Conservation (phyloP, 176 grass and related monocot genomes). For the Panicum miliaceum region DNA sequence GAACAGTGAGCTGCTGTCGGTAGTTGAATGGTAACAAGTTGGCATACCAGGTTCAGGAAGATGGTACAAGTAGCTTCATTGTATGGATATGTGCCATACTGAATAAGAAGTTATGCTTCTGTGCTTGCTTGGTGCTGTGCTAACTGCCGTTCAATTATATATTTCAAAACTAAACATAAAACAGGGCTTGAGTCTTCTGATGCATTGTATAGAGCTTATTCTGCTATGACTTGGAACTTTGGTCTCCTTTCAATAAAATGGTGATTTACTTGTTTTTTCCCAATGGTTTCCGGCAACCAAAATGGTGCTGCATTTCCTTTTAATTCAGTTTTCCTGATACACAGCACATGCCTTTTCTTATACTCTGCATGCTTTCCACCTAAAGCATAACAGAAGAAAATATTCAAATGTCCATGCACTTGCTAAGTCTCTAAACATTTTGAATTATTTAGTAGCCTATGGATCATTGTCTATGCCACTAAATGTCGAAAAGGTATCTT, state of each 20-base stretch:
- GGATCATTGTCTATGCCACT: conserved; percentile 16
- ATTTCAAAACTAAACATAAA: neutral
- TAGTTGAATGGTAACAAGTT: neutral
- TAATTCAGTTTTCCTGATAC: neutral
- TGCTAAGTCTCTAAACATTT: neutral
- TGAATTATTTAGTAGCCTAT: conserved; percentile 20
- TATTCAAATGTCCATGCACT: neutral
- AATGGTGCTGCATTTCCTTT: neutral
- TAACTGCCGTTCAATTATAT: neutral
- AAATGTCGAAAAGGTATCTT: conserved; percentile 30
- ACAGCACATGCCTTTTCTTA: neutral
- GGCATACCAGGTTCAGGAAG: neutral
- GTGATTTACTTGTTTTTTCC: neutral
- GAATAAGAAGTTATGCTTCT: neutral
- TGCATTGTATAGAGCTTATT: neutral
- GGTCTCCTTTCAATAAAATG: neutral
- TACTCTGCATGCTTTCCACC: neutral
- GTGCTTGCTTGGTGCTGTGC: neutral
- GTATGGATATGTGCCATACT: neutral
- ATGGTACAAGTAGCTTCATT: neutral
- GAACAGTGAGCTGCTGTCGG: neutral
- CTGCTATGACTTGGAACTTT: neutral
- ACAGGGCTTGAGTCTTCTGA: neutral
- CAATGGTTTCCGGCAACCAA: neutral
- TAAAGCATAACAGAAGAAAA: neutral